Conservation (phyloP, 2,329 filamentous ascomycete species). For the Sclerotinia nivalis region DNA sequence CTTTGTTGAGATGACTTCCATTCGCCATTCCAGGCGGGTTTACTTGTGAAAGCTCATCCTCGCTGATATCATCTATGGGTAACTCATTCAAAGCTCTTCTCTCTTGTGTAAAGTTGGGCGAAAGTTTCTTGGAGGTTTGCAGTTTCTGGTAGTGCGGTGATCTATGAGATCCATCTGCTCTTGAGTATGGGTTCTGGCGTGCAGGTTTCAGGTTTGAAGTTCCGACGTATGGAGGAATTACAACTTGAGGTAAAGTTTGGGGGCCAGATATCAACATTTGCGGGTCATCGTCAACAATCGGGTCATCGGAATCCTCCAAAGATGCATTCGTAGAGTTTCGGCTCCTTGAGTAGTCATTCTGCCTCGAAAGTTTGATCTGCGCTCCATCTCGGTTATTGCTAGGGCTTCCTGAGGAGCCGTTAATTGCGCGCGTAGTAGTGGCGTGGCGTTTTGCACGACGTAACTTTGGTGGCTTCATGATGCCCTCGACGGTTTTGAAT, state of each 20-base stretch:
- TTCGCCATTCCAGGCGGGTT: neutral
- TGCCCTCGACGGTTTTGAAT: too few relatives aligned
- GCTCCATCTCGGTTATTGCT: too few relatives aligned
- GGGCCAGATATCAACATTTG: neutral
- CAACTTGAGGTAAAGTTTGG: neutral
- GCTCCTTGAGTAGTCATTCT: too few relatives aligned
- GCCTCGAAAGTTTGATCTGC: too few relatives aligned
- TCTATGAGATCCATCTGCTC: neutral
- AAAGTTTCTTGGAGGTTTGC: neutral
- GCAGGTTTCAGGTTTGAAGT: neutral
- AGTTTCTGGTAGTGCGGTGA: neutral
- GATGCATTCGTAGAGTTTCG: too few relatives aligned
- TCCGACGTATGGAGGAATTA: neutral
- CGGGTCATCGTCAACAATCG: constrained; percentile 15
- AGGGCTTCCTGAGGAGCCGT: constrained; percentile 2
- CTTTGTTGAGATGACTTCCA: neutral
- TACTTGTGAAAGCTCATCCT: constrained; percentile 13
- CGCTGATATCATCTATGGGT: neutral
- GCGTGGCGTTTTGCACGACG: too few relatives aligned
- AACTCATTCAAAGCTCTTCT: neutral
- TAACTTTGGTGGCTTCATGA: too few relatives aligned
- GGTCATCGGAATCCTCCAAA: neutral
- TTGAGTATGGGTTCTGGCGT: neutral
- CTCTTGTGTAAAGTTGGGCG: neutral
- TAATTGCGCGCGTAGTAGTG: neutral